A percentile compares a stretch with the other conserved stretches of the same genome.
These are phyloP conservation scores for Calonectria hawksworthii DNA, from an alignment of 2,329 filamentous ascomycete species.

Conservation along the genomic window DNA sequence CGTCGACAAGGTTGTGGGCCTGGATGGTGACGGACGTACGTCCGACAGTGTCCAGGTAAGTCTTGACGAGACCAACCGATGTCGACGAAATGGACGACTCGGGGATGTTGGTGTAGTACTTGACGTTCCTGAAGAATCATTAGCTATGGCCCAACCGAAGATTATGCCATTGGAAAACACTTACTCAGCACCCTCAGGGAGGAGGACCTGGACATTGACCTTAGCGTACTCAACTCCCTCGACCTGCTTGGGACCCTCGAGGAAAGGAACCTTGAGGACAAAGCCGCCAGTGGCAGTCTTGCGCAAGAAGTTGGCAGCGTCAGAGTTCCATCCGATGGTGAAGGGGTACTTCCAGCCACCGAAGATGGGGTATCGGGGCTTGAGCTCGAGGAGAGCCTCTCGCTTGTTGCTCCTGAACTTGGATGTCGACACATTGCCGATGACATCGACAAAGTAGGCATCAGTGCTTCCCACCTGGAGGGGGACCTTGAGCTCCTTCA, in stretches of 20 bases:
- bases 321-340: conserved; percentile 94
- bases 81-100: conserved; percentile 71
- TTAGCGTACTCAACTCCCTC: conserved; percentile 91
- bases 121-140: conserved; percentile 77
- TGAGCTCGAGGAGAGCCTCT: conserved; percentile 88
- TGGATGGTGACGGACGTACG: conserved; percentile 86
- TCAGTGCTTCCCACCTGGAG: conserved; percentile 85
- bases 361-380: conserved; percentile 95
- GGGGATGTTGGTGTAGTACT: conserved; percentile 82
- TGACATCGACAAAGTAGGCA: conserved; percentile 95
- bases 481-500: conserved; percentile 86
- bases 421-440: conserved; percentile 97
- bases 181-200: conserved; percentile 92
- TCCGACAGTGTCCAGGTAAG: conserved; percentile 94
- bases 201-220: conserved; percentile 83
- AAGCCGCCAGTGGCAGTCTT: conserved; percentile 77
- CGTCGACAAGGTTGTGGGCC: conserved; percentile 90
- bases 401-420: conserved; percentile 83
- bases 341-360: conserved; percentile 99
- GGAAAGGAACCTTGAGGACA: conserved; percentile 89
- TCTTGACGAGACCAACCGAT: conserved; percentile 77
- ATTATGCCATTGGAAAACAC: conserved; percentile 49
- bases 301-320: conserved; percentile 83
- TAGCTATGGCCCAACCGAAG: conserved; percentile 32
- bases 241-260: conserved; percentile 88